Evolutionary conservation across 148 eudicot species (phyloP).

Genomic region (Spergularia marina): DNA sequence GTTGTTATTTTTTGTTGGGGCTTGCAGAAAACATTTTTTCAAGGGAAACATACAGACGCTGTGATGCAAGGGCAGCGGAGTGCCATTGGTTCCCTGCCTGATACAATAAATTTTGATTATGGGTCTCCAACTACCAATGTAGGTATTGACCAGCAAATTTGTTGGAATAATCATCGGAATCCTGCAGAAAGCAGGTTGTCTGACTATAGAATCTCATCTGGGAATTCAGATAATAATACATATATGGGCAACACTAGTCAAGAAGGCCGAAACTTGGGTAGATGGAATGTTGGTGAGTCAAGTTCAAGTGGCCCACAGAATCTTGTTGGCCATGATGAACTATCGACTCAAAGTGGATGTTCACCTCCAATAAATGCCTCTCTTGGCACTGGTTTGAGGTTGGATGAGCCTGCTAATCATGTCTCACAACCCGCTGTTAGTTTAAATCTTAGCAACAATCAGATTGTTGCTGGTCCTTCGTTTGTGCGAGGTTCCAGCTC

Average conservation of each 20-base stretch:
- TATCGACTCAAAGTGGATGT: conserved; percentile 34
- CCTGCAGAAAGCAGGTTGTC: conserved; percentile 48
- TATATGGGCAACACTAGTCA: conserved; percentile 27
- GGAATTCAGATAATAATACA: conserved; percentile 31
- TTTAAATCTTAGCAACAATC: conserved; percentile 38
- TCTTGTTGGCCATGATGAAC: conserved; percentile 27
- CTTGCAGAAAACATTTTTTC: conserved; percentile 6
- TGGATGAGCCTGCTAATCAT: conserved; percentile 40
- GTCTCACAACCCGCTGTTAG: conserved; percentile 37
- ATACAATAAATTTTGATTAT: conserved; percentile 60
- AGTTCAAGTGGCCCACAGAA: conserved; percentile 29
- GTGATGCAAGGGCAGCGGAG: conserved; percentile 92
- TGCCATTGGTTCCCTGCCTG: conserved; percentile 73
- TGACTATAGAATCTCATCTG: conserved; percentile 37
- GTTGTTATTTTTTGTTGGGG: neutral
- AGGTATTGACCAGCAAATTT: conserved; percentile 54
- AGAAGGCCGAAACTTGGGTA: conserved; percentile 28
- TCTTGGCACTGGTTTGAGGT: conserved; percentile 28
- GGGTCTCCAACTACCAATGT: conserved; percentile 58
- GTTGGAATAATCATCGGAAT: conserved; percentile 61
- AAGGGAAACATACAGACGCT: conserved; percentile 20
- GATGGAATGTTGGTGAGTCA: conserved; percentile 37
- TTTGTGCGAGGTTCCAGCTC: conserved; percentile 37
- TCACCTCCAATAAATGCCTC: conserved; percentile 33
- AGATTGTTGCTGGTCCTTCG: conserved; percentile 27